Conservation (phyloP, 2,329 filamentous ascomycete species). For the Fusarium penzigii region DNA sequence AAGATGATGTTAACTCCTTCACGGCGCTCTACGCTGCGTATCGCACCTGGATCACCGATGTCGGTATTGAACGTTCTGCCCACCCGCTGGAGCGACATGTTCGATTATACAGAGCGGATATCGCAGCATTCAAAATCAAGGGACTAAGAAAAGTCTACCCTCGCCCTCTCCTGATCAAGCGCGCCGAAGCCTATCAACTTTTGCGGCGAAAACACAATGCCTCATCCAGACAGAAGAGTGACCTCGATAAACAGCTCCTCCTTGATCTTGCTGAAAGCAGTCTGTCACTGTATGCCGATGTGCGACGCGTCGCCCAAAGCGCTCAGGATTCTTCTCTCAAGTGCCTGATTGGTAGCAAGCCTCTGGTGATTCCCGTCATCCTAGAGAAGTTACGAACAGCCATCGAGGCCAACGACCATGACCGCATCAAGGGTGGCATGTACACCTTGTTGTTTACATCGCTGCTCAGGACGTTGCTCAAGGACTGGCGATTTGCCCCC, state of each 20-base stretch:
- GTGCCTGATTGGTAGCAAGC: slow-evolving; percentile 82
- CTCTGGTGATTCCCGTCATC: slow-evolving; percentile 86
- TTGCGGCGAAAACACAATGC: slow-evolving; percentile 94
- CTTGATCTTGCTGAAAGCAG: slow-evolving; percentile 88
- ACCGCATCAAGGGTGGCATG: slow-evolving; percentile 91
- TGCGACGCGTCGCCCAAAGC: slow-evolving; percentile 88
- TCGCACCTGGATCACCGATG: slow-evolving; percentile 94
- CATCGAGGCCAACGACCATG: slow-evolving; percentile 77
- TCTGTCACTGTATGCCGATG: slow-evolving; percentile 90
- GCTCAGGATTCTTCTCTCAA: slow-evolving; percentile 93
- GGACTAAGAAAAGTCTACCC: slow-evolving; percentile 92
- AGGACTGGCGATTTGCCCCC: slow-evolving; percentile 94
- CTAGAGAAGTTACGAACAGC: slow-evolving; percentile 77
- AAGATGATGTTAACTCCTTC: slow-evolving; percentile 96
- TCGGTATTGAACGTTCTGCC: slow-evolving; percentile 92
- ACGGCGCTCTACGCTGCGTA: slow-evolving; percentile 91
- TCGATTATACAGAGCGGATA: slow-evolving; percentile 81
- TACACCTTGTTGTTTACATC: slow-evolving; percentile 90
- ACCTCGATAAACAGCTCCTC: slow-evolving; percentile 83
- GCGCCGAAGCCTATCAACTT: slow-evolving; percentile 92
- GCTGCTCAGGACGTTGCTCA: slow-evolving; percentile 80
- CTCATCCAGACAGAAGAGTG: slow-evolving; percentile 80
- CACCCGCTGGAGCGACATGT: slow-evolving; percentile 88
- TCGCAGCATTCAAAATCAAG: slow-evolving; percentile 90
- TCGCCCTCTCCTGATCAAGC: slow-evolving; percentile 84